A percentile compares a stretch with the other conserved stretches of the same genome.
Evolutionary conservation across 2,329 filamentous ascomycete genomes (phyloP).

Genomic region (Lasiodiplodia sp.): DNA sequence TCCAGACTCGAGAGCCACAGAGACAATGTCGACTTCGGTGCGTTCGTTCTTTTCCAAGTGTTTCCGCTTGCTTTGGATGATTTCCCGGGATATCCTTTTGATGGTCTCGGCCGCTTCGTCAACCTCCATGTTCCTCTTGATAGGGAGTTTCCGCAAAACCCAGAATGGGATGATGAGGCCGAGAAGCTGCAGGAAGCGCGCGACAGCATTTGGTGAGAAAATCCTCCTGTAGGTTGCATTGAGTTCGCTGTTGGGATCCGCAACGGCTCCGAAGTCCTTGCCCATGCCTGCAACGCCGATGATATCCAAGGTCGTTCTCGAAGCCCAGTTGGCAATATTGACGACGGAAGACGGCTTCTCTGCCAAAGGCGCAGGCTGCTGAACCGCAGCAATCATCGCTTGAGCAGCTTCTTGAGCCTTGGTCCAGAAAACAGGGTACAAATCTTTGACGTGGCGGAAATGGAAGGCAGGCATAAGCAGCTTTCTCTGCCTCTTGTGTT

Average conservation of each 20-base stretch:
- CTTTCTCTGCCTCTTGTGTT: slow-evolving; percentile 74
- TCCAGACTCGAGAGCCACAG: slow-evolving; percentile 78
- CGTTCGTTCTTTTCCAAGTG: slow-evolving; percentile 57
- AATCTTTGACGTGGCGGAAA: slow-evolving; percentile 59
- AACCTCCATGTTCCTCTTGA: slow-evolving; percentile 68
- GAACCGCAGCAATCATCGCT: slow-evolving; percentile 42
- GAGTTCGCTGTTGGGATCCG: slow-evolving; percentile 60
- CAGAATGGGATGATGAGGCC: slow-evolving; percentile 68
- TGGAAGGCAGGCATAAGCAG: slow-evolving; percentile 58
- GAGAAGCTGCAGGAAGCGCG: slow-evolving; percentile 65
- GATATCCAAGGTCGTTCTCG: slow-evolving; percentile 64
- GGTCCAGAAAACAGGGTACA: slow-evolving; percentile 58
- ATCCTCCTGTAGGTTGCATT: slow-evolving; percentile 60
- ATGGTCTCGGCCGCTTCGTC: slow-evolving; percentile 45
- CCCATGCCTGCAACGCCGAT: slow-evolving; percentile 66
- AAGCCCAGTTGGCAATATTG: slow-evolving; percentile 56
- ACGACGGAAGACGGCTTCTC: slow-evolving; percentile 44
- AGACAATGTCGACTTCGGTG: slow-evolving; percentile 75
- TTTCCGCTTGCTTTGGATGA: slow-evolving; percentile 75
- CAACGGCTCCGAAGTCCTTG: slow-evolving; percentile 62
- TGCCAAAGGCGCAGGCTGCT: slow-evolving; percentile 33
- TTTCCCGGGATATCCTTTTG: slow-evolving; percentile 69
- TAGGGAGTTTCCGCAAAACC: slow-evolving; percentile 69
- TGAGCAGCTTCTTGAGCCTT: slow-evolving; percentile 54
- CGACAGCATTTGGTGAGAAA: slow-evolving; percentile 57